A percentile compares a stretch with the other conserved stretches of the same genome.
These are phyloP conservation scores for Wakefieldia striispora DNA, from an alignment of 768 basidiomycete species.

Conservation along the genomic window DNA sequence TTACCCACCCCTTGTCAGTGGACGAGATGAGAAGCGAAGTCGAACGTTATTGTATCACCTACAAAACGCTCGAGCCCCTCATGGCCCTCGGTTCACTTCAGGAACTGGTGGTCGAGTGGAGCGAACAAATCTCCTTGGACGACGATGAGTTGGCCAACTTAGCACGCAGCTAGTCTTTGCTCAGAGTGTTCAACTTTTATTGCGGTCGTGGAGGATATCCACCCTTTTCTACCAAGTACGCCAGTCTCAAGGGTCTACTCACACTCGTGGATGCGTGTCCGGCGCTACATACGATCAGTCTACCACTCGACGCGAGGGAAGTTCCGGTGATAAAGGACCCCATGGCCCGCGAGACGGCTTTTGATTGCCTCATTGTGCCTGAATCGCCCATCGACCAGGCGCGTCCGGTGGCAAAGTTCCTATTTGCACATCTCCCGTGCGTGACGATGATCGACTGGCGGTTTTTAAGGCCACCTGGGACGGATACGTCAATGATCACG, in stretches of 20 bases:
- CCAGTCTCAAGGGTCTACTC: slow-evolving; percentile 10
- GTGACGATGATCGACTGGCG: not conserved
- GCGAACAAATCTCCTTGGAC: slow-evolving; percentile 11
- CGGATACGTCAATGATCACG: not conserved
- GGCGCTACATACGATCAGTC: not conserved
- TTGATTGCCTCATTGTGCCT: not conserved
- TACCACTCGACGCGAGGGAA: slow-evolving; percentile 12
- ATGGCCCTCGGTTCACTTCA: not conserved
- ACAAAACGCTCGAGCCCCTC: slow-evolving; percentile 4
- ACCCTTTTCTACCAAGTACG: slow-evolving; percentile 4
- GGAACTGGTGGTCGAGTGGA: slow-evolving; percentile 6
- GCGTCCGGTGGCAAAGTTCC: slow-evolving; percentile 10
- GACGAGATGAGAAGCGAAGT: slow-evolving; percentile 4
- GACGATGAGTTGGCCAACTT: slow-evolving; percentile 4
- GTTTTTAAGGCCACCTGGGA: not conserved
- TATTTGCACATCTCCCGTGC: slow-evolving; percentile 3
- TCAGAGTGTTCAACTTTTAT: slow-evolving; percentile 1
- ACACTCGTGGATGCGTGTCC: slow-evolving; percentile 1
- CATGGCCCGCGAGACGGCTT: not conserved
- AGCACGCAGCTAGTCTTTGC: slow-evolving; percentile 7
- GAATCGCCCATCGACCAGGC: slow-evolving; percentile 15
- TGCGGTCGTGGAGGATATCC: slow-evolving; percentile 6
- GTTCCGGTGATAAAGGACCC: slow-evolving; percentile 2
- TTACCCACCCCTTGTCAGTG: not conserved
- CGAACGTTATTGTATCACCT: slow-evolving; percentile 6